Evolutionary conservation across 164 flowering plant species (phyloP), one percentile per base, ranked within the genome.

Genomic region (Paratinospora sagittata): DNA sequence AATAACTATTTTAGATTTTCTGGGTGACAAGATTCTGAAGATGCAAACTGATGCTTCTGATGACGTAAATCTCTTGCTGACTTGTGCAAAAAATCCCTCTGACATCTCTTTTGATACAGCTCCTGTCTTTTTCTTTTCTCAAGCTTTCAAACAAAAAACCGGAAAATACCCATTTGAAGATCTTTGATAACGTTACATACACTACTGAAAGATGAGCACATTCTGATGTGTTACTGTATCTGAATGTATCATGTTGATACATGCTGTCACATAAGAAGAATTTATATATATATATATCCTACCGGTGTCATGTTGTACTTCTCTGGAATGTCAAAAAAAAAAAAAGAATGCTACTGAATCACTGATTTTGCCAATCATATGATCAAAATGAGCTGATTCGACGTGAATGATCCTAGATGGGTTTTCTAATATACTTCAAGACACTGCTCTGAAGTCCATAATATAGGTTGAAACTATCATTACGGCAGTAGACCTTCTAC

Each of bases 1-100:
- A 80, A 88, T 90, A 82, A 77, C 88, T 69, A 75, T 88, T 74
- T 75, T 96, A 77, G 81, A 82, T 77, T 79, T 83, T 80, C 84
- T 96, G 41, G 92, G 97, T 30, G 97, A 96, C 72, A 83, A 81
- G 65, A 81, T 93, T 77, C 92, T 96, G 8, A 84, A 80, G 76
- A 81, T 85, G 33, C 80, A 84, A 49, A 76, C 78, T 60, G 97
- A 91, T 84, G 88, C 91, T 16, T 91, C 99, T 63, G 36, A 58
- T 65, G 92, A 93, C 65, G 98, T 96, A 88, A 89, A 72, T 72
- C 58, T 78, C 77, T 81, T 65, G 41, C 68, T 27, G 6, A 49
- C 45, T 71, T 9, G 23, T 27, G 27, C 17, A 12, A 4, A 19
- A 36, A 36, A n/a, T 39, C 0, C 8, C 39, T 12, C 57, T 49